These are phyloP conservation scores for Beauveria medogensis DNA, from an alignment of 2,329 filamentous ascomycete species.

Conservation along the genomic window DNA sequence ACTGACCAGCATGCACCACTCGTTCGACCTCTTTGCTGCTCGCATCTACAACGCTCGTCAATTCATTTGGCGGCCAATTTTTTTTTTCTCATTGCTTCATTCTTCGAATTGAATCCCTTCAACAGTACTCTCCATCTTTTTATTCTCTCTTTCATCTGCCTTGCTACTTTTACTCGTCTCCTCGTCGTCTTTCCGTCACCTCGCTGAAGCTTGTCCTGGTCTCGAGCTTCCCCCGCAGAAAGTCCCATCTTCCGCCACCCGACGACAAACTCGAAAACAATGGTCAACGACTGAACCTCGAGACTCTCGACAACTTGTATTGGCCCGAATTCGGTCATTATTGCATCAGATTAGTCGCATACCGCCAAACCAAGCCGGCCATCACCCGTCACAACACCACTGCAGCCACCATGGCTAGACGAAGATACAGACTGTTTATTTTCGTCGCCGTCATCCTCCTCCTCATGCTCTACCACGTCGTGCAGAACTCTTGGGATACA, in stretches of 20 bases:
- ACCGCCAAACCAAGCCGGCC: not conserved
- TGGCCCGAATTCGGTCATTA: not conserved
- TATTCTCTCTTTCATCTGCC: not conserved
- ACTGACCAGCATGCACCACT: no score
- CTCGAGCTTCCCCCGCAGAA: not conserved
- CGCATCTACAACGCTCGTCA: not conserved
- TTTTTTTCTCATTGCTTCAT: not conserved
- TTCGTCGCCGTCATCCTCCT: conserved; percentile 46
- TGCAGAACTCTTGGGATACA: conserved; percentile 32
- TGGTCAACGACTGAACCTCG: not conserved
- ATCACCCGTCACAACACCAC: not conserved
- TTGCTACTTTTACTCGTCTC: not conserved
- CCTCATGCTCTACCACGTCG: conserved; percentile 44
- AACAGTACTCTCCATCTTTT: no score
- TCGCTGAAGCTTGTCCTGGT: not conserved
- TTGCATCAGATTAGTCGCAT: not conserved
- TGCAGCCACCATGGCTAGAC: conserved; percentile 43
- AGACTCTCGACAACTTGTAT: not conserved
- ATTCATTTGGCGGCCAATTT: not conserved
- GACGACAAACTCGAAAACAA: not conserved
- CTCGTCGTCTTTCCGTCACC: not conserved
- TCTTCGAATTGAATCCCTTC: no score
- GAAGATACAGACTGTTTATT: conserved; percentile 54
- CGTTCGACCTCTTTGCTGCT: not conserved
- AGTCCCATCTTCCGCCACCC: not conserved